phyloP scores from a whole-genome alignment of 441 rosid species.

The Rhodomyrtus psidioides region DNA sequence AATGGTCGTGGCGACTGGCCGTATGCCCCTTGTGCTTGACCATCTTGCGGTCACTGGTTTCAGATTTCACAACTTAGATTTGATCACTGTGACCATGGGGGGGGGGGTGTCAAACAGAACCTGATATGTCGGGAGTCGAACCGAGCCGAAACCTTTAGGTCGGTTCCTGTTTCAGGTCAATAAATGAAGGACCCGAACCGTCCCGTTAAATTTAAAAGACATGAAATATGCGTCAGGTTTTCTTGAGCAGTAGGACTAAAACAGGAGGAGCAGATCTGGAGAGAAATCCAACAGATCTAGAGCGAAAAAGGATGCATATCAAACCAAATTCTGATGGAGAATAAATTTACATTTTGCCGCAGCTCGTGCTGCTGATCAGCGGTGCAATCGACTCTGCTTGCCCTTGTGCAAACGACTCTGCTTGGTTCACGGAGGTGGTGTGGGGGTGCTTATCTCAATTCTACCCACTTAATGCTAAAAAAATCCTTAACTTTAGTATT shows the following conservation, averaged over 20 bases:
- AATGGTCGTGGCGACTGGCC: fast-evolving
- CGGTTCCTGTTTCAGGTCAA: not conserved
- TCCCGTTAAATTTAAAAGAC: not conserved
- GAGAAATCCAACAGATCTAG: not conserved
- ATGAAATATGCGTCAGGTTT: not conserved
- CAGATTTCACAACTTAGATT: not conserved
- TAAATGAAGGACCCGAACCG: fast-evolving
- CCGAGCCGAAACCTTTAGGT: not conserved
- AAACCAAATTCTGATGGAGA: not conserved
- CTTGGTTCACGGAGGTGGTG: no score
- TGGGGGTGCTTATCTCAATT: no score
- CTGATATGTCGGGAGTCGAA: not conserved
- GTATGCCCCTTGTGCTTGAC: not conserved
- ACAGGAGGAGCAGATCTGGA: not conserved
- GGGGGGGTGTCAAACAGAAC: not conserved
- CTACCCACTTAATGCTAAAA: no score
- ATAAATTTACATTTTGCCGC: not conserved
- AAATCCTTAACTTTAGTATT: no score
- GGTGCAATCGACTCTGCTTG: no score
- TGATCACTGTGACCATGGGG: not conserved
- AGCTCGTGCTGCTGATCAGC: no score
- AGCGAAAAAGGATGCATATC: not conserved
- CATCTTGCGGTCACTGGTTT: not conserved
- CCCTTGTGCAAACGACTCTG: no score
- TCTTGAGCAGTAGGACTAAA: not conserved